Conservation (phyloP, 495 filamentous ascomycete species). For the Amniculicola lignicola region DNA sequence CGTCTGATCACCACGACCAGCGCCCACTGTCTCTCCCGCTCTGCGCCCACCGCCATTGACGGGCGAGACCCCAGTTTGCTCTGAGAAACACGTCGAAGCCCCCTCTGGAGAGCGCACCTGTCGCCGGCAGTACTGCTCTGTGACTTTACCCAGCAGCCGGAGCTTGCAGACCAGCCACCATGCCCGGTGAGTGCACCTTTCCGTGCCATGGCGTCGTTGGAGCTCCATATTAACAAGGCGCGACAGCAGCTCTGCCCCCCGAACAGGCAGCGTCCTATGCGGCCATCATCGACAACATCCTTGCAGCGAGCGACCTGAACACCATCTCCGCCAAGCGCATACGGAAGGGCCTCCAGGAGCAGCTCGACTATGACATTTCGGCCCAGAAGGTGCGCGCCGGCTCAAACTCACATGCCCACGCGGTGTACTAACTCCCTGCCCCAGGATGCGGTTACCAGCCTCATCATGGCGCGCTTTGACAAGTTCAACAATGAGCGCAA, state of each 20-base stretch:
- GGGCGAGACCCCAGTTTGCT: neutral
- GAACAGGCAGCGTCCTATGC: conserved; percentile 57
- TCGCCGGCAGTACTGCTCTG: too few species aligned
- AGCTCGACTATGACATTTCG: conserved; percentile 75
- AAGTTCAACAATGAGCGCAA: conserved; percentile 59
- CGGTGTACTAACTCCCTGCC: neutral
- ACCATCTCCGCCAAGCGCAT: conserved; percentile 93
- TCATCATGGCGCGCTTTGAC: conserved; percentile 91
- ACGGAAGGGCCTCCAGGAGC: conserved; percentile 76
- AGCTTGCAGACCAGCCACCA: conserved; percentile 16
- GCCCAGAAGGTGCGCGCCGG: conserved; percentile 68
- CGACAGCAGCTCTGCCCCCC: conserved; percentile 17
- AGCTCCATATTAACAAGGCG: neutral
- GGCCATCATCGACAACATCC: conserved; percentile 87
- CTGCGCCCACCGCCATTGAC: conserved; percentile 6
- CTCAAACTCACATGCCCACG: neutral
- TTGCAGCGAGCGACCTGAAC: conserved; percentile 74
- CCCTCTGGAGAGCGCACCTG: too few species aligned
- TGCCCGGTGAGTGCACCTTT: conserved; percentile 21
- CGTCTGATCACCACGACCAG: conserved; percentile 22
- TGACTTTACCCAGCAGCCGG: neutral
- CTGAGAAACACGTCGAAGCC: too few species aligned
- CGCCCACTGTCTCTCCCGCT: conserved; percentile 5
- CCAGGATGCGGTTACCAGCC: conserved; percentile 72
- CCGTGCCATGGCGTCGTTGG: neutral